Percentiles rank a stretch among this genome's conserved stretches.
These are phyloP conservation scores for Asterochloris erici DNA, from an alignment of 139 green algal species.

Conservation along the genomic window DNA sequence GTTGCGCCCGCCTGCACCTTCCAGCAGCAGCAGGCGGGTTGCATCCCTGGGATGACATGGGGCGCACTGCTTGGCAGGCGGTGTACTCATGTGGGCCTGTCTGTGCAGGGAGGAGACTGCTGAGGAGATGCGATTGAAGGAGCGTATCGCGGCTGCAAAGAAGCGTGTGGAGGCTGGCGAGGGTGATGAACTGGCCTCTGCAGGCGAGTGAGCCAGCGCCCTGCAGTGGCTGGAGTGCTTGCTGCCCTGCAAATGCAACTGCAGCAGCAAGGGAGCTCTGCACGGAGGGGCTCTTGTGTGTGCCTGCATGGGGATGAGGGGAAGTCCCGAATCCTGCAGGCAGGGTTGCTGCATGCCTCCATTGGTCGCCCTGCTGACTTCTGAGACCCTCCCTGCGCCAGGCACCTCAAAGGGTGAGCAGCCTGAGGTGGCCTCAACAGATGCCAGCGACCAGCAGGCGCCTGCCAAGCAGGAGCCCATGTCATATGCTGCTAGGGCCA, in stretches of 20 bases:
- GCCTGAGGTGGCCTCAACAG: neutral
- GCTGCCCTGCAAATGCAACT: constrained; percentile 3
- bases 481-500: too few relatives aligned
- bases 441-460: too few relatives aligned
- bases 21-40: neutral
- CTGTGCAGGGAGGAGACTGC: constrained; percentile 46
- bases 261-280: neutral
- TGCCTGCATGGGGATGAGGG: constrained; percentile 36
- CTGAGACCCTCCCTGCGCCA: too few relatives aligned
- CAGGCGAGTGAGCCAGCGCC: neutral
- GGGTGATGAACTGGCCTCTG: constrained; percentile 15
- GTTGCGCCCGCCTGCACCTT: neutral
- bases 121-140: constrained; percentile 50
- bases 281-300: neutral
- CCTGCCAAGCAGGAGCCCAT: constrained; percentile 19
- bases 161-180: constrained; percentile 29
- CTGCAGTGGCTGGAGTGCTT: neutral
- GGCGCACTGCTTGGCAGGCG: neutral
- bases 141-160: constrained; percentile 45
- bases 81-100: neutral
- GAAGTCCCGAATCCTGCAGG: too few relatives aligned
- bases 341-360: too few relatives aligned
- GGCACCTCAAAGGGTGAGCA: neutral
- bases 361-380: too few relatives aligned
- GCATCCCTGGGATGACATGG: neutral